A percentile compares a stretch with the other conserved stretches of the same genome.
phyloP scores from a whole-genome alignment of 75 land plant genomes.

The Sequoiadendron giganteum region DNA sequence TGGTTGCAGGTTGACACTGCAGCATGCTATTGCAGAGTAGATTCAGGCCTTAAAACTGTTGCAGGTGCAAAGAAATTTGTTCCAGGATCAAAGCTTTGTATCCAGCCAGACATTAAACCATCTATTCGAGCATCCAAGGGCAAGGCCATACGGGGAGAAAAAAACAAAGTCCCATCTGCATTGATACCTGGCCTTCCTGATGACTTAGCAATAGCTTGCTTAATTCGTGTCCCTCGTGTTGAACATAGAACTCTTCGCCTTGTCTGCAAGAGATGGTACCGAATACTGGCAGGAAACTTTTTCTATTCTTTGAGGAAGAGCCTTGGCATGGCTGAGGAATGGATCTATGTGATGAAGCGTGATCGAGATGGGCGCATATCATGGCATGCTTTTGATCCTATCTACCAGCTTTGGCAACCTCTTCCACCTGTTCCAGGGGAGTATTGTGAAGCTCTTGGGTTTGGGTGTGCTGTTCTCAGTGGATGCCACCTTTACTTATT shows the following conservation, averaged over 20 bases:
- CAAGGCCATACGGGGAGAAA: slow-evolving; percentile 40
- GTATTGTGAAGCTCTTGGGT: slow-evolving; percentile 70
- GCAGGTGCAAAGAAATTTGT: slow-evolving; percentile 68
- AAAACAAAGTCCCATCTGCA: slow-evolving; percentile 47
- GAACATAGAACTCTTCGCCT: slow-evolving; percentile 60
- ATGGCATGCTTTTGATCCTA: slow-evolving; percentile 78
- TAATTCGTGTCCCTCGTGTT: slow-evolving; percentile 65
- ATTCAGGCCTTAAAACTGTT: slow-evolving; percentile 53
- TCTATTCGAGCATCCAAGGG: slow-evolving; percentile 40
- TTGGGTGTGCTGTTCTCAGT: slow-evolving; percentile 75
- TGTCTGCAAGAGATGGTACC: slow-evolving; percentile 68
- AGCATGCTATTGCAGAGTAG: slow-evolving; percentile 55
- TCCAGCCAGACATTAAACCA: slow-evolving; percentile 64
- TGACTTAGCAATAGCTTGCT: slow-evolving; percentile 71
- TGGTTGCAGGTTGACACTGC: slow-evolving; percentile 42
- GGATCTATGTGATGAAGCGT: slow-evolving; percentile 72
- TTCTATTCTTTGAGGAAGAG: slow-evolving; percentile 55
- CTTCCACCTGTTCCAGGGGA: slow-evolving; percentile 71
- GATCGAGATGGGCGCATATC: slow-evolving; percentile 69
- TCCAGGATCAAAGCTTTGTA: slow-evolving; percentile 62
- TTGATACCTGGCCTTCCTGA: slow-evolving; percentile 75
- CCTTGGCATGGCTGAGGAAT: slow-evolving; percentile 73
- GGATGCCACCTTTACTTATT: slow-evolving; percentile 75
- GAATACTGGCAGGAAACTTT: slow-evolving; percentile 63
- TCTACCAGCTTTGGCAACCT: slow-evolving; percentile 70